Conservation (phyloP, 2,329 filamentous ascomycete genomes). For the Chaetomium sp. region DNA sequence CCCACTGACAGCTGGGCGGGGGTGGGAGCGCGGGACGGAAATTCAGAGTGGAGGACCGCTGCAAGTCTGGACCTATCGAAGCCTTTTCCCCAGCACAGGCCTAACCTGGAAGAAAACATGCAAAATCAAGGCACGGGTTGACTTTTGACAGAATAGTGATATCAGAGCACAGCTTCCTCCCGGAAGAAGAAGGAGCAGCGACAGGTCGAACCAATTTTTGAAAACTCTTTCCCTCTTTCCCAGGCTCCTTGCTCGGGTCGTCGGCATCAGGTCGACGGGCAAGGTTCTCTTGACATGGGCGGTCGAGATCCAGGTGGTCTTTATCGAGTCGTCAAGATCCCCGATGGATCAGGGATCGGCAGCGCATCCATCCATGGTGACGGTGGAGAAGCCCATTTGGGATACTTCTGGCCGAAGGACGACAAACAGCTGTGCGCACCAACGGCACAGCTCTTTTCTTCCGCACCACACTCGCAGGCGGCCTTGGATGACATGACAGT, state of each 20-base stretch:
- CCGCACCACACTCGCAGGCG: neutral
- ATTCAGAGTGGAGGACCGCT: constrained; percentile 25
- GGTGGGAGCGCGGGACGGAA: constrained; percentile 17
- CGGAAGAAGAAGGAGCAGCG: constrained; percentile 2
- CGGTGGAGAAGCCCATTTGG: constrained; percentile 5
- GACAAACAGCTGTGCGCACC: neutral
- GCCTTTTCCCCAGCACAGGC: constrained; percentile 13
- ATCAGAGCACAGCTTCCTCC: constrained; percentile 18
- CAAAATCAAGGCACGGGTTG: constrained; percentile 29
- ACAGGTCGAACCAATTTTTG: neutral
- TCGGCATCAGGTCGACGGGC: neutral
- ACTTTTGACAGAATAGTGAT: constrained; percentile 20
- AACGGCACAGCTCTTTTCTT: neutral
- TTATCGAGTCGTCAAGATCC: neutral
- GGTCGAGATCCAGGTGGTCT: neutral
- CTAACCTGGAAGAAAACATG: constrained; percentile 13
- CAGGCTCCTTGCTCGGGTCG: neutral
- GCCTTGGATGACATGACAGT: neutral
- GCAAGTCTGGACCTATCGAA: constrained; percentile 25
- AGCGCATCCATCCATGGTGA: constrained; percentile 3
- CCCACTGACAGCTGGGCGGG: constrained; percentile 3
- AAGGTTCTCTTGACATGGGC: neutral
- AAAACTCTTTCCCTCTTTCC: constrained; percentile 2
- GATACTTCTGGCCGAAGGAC: neutral
- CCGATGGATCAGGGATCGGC: constrained; percentile 12